phyloP scores from a whole-genome alignment of 2,329 filamentous ascomycete genomes.

The Aureobasidium sp. region DNA sequence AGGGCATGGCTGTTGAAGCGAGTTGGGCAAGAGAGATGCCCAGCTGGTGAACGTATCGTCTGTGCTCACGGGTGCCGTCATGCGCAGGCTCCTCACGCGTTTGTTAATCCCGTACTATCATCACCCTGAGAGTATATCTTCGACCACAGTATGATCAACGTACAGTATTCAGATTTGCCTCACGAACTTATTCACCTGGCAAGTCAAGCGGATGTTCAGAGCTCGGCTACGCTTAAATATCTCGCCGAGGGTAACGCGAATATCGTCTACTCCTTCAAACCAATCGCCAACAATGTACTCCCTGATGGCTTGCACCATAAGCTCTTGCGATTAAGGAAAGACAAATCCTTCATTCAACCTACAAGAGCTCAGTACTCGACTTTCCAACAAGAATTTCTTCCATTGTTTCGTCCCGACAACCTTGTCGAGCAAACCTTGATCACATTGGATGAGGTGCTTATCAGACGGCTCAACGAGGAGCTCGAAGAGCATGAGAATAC shows the following conservation, averaged over 20 bases:
- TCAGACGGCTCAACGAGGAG: constrained; percentile 21
- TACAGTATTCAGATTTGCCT: neutral
- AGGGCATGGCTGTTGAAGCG: neutral
- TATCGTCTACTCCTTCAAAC: constrained; percentile 27
- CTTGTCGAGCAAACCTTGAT: constrained; percentile 28
- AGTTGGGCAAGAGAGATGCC: neutral
- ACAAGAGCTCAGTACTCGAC: constrained; percentile 24
- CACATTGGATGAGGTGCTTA: constrained; percentile 20
- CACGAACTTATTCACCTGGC: neutral
- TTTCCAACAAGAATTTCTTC: constrained; percentile 23
- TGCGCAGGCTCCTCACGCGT: neutral
- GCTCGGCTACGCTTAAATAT: constrained; percentile 22
- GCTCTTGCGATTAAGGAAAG: constrained; percentile 29
- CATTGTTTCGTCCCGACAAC: constrained; percentile 26
- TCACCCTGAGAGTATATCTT: neutral
- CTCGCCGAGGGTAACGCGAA: constrained; percentile 34
- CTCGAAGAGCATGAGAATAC: constrained; percentile 17
- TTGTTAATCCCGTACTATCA: neutral
- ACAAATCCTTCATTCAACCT: constrained; percentile 25
- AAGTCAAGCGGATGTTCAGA: neutral
- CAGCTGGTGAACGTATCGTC: neutral
- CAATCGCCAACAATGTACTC: constrained; percentile 6
- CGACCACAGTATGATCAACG: neutral
- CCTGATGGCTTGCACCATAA: constrained; percentile 21
- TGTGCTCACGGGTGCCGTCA: neutral